Conservation (phyloP, 2,329 filamentous ascomycete genomes). For the Rutstroemia sp. region DNA sequence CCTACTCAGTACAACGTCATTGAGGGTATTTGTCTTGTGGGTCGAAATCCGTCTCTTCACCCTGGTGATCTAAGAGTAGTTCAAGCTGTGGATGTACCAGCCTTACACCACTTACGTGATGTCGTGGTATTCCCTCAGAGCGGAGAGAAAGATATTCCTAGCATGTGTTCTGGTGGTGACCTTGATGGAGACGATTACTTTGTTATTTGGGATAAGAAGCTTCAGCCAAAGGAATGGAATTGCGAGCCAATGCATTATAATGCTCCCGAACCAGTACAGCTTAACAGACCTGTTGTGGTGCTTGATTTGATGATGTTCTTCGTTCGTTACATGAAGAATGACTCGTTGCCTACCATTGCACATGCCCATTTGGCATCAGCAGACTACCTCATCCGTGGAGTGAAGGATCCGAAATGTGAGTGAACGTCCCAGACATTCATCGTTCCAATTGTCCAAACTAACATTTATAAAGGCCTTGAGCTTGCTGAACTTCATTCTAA, state of each 20-base stretch:
- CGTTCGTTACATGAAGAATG: conserved; percentile 86
- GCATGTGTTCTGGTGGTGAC: conserved; percentile 95
- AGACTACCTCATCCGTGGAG: conserved; percentile 53
- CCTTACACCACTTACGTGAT: conserved; percentile 70
- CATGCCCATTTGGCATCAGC: conserved; percentile 72
- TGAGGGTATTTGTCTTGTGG: conserved; percentile 72
- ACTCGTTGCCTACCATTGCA: conserved; percentile 73
- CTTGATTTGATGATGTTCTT: conserved; percentile 79
- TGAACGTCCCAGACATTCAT: conserved; percentile 6
- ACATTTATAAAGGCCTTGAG: conserved; percentile 44
- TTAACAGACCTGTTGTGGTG: conserved; percentile 57
- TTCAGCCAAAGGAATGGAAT: conserved; percentile 67
- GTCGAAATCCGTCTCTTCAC: conserved; percentile 89
- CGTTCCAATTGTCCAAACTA: conserved; percentile 4
- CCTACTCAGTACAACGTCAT: conserved; percentile 54
- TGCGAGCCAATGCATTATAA: conserved; percentile 71
- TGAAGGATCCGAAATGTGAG: conserved; percentile 62
- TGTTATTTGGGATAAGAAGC: conserved; percentile 76
- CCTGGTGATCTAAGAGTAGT: conserved; percentile 89
- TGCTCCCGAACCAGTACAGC: conserved; percentile 46
- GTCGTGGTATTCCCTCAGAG: conserved; percentile 81
- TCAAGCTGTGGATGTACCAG: conserved; percentile 66
- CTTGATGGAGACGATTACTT: conserved; percentile 95
- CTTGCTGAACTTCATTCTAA: conserved; percentile 78
- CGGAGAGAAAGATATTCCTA: conserved; percentile 77